These are phyloP conservation scores for Athelia psychrophila DNA, from an alignment of 1,284 basidiomycete species.

Conservation along the genomic window DNA sequence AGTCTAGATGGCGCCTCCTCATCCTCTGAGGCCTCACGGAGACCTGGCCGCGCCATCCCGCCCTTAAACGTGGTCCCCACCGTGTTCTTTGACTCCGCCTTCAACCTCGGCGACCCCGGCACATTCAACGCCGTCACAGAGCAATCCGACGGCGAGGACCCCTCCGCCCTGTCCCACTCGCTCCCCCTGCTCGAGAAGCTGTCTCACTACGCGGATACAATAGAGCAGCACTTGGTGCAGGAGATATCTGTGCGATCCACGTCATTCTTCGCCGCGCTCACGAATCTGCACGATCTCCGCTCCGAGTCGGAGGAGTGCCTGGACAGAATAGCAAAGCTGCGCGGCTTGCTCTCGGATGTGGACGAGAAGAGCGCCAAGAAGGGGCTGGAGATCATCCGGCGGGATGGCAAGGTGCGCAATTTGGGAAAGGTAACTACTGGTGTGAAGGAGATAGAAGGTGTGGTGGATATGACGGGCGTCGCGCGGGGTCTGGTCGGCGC, in stretches of 20 bases:
- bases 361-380: constrained; percentile 76
- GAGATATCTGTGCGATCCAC: constrained; percentile 91
- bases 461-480: constrained; percentile 74
- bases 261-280: constrained; percentile 95
- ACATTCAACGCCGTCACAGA: constrained; percentile 86
- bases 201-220: constrained; percentile 89
- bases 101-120: constrained; percentile 84
- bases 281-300: constrained; percentile 91
- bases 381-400: constrained; percentile 72
- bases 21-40: constrained; percentile 13
- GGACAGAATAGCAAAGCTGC: constrained; percentile 71
- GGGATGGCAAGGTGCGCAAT: constrained; percentile 62
- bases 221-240: constrained; percentile 92
- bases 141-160: constrained; percentile 46
- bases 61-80: constrained; percentile 77
- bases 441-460: constrained; percentile 63
- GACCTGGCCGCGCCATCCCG: constrained; percentile 46
- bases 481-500: constrained; percentile 71
- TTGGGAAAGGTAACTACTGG: constrained; percentile 59
- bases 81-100: constrained; percentile 76
- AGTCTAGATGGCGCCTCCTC: neutral
- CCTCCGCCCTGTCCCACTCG: constrained; percentile 60
- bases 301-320: constrained; percentile 87
- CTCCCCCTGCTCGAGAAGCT: constrained; percentile 87
- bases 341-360: constrained; percentile 70